Conservation (phyloP, 192 early-diverging fungal genomes). For the Coemansia sp. region DNA sequence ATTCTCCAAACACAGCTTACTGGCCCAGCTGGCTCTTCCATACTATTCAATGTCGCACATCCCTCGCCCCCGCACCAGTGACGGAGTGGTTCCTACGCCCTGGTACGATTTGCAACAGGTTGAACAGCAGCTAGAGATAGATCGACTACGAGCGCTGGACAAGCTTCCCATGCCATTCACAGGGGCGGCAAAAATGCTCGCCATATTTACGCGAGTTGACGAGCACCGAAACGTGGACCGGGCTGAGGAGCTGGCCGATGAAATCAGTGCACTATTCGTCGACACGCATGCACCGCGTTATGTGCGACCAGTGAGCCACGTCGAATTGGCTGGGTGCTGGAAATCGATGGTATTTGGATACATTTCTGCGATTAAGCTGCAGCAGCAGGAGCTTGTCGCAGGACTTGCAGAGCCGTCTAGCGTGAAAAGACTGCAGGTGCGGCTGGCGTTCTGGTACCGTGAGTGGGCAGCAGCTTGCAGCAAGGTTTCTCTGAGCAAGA, state of each 20-base stretch:
- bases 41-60: slow-evolving; percentile 32
- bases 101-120: slow-evolving; percentile 42
- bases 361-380: slow-evolving; percentile 13
- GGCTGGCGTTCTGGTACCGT: slow-evolving; percentile 32
- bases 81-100: slow-evolving; percentile 2
- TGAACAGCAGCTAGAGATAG: slow-evolving; percentile 43
- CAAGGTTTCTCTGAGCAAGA: slow-evolving; percentile 4
- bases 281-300: slow-evolving; percentile 22
- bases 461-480: slow-evolving; percentile 15
- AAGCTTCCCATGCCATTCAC: slow-evolving; percentile 37
- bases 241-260: slow-evolving; percentile 30
- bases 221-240: slow-evolving; percentile 43
- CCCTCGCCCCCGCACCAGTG: slow-evolving; percentile 2
- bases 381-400: slow-evolving; percentile 1
- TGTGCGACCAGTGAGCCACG: slow-evolving; percentile 14
- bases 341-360: slow-evolving; percentile 42
- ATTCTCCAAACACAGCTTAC: slow-evolving; percentile 20
- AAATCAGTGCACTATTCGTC: slow-evolving; percentile 20
- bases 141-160: slow-evolving; percentile 45
- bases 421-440: slow-evolving; percentile 10
- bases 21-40: slow-evolving; percentile 26
- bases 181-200: slow-evolving; percentile 32
- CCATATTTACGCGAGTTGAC: slow-evolving; percentile 36
- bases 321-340: slow-evolving; percentile 28
- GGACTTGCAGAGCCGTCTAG: neutral